Percentiles rank a stretch among this genome's conserved stretches.
Conservation (phyloP, 768 basidiomycete genomes). For the Tricholoma flavovirens region DNA sequence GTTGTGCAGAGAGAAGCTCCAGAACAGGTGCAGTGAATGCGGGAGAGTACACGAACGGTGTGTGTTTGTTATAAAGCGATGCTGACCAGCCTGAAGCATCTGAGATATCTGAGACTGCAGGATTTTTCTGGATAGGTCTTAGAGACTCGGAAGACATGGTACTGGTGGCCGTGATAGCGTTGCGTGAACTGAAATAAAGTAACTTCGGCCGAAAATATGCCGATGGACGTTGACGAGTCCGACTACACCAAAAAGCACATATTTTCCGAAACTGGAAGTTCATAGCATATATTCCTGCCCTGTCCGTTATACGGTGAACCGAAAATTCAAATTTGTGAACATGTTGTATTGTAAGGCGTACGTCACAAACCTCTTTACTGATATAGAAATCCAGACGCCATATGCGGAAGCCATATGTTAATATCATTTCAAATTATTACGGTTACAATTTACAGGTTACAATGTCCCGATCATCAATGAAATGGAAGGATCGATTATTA, state of each 20-base stretch:
- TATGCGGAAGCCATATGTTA: not conserved
- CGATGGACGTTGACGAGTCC: no score
- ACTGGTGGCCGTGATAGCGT: no score
- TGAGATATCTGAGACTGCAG: slow-evolving; percentile 12
- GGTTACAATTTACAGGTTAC: not conserved
- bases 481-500: not conserved
- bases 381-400: not conserved
- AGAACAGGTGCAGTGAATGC: slow-evolving; percentile 52
- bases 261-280: no score
- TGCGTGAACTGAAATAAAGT: no score
- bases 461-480: not conserved
- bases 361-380: no score
- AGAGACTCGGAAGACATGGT: not conserved
- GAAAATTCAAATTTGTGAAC: no score
- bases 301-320: no score
- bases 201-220: not conserved
- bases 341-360: no score
- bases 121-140: not conserved
- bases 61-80: slow-evolving; percentile 53
- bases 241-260: no score
- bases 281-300: no score
- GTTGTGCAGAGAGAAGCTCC: slow-evolving; percentile 51
- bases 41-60: slow-evolving; percentile 61
- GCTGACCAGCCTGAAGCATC: slow-evolving; percentile 52
- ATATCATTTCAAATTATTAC: not conserved